These are phyloP conservation scores for Antitrichia curtipendula DNA, from an alignment of 225 moss, liverwort and hornwort species.

Conservation along the genomic window DNA sequence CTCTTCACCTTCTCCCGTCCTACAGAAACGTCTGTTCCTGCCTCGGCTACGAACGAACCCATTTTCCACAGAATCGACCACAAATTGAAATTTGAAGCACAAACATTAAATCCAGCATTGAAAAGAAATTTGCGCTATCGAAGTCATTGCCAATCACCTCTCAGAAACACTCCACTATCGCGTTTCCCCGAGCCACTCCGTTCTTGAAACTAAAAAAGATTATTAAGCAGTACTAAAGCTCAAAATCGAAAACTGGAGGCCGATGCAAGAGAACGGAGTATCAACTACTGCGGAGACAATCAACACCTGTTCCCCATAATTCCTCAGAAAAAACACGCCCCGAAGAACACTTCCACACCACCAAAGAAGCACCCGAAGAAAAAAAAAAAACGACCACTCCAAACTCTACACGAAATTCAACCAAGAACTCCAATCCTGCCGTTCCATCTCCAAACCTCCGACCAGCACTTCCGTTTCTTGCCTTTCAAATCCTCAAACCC, in stretches of 20 bases:
- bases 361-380: too few relatives aligned
- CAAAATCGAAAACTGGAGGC: background rate
- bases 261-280: background rate
- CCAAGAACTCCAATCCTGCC: background rate
- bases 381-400: background rate
- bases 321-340: background rate
- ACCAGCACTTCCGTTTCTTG: too few relatives aligned
- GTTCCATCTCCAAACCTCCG: constrained; percentile 1
- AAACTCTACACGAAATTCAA: background rate
- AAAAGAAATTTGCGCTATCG: background rate
- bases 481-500: background rate
- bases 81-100: background rate
- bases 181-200: background rate
- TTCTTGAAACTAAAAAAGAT: background rate
- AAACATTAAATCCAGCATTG: constrained; percentile 11
- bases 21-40: constrained; percentile 5
- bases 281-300: background rate
- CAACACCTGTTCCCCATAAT: background rate
- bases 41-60: constrained; percentile 21
- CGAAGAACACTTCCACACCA: background rate
- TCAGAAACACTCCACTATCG: background rate
- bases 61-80: constrained; percentile 1
- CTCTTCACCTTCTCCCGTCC: constrained; percentile 12
- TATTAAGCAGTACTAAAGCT: background rate
- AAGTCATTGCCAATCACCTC: background rate